Evolutionary conservation across 202 grass and related monocot genomes (phyloP).

Genomic region (Carex arenaria): DNA sequence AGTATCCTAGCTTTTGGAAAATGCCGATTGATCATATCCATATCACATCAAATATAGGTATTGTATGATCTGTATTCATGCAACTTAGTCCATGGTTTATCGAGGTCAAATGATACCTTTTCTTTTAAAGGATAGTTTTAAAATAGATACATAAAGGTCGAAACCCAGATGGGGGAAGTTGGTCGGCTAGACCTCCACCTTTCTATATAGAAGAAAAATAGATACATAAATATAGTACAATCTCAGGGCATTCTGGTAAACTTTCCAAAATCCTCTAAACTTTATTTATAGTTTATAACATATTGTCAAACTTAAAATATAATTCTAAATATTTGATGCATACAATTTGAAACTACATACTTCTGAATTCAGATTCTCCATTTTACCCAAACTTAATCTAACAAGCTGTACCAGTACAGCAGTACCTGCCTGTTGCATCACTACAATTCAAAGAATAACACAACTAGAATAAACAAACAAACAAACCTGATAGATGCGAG

Average conservation of each 20-base stretch:
- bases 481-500: constrained; percentile 51
- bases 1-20: not conserved
- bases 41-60: not conserved
- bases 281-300: not conserved
- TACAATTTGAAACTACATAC: not conserved
- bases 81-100: not conserved
- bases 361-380: not conserved
- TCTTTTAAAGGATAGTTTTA: not conserved
- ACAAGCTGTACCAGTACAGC: not conserved
- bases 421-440: not conserved
- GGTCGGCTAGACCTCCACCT: too few relatives aligned
- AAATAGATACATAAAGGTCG: not conserved
- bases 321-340: not conserved
- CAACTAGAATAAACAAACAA: not conserved
- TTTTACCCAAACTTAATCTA: not conserved
- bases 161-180: too few relatives aligned
- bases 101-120: not conserved
- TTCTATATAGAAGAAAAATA: too few relatives aligned
- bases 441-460: not conserved
- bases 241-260: too few relatives aligned
- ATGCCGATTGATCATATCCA: not conserved
- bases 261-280: not conserved
- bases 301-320: not conserved
- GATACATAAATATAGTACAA: not conserved
- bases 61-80: not conserved